These are phyloP conservation scores for Flaveria bidentis DNA, from an alignment of 129 eudicot species.

Conservation along the genomic window DNA sequence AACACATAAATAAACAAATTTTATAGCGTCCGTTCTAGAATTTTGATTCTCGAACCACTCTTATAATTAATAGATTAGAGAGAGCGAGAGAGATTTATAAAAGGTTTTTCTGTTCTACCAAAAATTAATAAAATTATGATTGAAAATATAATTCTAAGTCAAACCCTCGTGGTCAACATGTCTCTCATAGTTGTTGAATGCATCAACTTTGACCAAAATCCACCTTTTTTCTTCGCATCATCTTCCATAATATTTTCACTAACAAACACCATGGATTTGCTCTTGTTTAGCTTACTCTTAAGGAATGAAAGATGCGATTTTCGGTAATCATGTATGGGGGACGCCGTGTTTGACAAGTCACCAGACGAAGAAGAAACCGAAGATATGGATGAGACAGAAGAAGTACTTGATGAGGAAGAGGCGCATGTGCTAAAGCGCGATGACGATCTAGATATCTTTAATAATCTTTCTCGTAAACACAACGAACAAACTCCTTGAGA, in stretches of 20 bases:
- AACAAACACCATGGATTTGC: slow-evolving; percentile 54
- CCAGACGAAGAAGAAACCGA: slow-evolving; percentile 43
- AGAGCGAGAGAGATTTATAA: not conserved
- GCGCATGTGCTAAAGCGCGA: slow-evolving; percentile 26
- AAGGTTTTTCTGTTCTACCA: not conserved
- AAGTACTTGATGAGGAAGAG: slow-evolving; percentile 33
- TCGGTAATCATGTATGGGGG: slow-evolving; percentile 42
- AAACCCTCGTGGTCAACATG: slow-evolving; percentile 42
- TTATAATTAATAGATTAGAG: not conserved
- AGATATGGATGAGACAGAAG: slow-evolving; percentile 57
- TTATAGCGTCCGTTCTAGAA: not conserved
- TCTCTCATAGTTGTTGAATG: slow-evolving; percentile 57
- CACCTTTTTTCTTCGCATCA: slow-evolving; percentile 36
- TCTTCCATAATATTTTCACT: slow-evolving; percentile 24
- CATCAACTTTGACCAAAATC: slow-evolving; percentile 68
- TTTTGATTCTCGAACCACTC: not conserved
- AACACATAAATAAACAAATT: not conserved
- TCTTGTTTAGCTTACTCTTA: slow-evolving; percentile 62
- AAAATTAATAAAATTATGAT: not conserved
- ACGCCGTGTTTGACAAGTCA: slow-evolving; percentile 44
- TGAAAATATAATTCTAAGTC: not conserved
- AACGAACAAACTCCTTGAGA: slow-evolving; percentile 78
- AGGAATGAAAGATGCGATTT: slow-evolving; percentile 25
- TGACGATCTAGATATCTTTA: slow-evolving; percentile 31
- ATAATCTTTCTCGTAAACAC: slow-evolving; percentile 62